Evolutionary conservation across 257 asterid species (phyloP).

Genomic region (Nicotiana sylvestris): DNA sequence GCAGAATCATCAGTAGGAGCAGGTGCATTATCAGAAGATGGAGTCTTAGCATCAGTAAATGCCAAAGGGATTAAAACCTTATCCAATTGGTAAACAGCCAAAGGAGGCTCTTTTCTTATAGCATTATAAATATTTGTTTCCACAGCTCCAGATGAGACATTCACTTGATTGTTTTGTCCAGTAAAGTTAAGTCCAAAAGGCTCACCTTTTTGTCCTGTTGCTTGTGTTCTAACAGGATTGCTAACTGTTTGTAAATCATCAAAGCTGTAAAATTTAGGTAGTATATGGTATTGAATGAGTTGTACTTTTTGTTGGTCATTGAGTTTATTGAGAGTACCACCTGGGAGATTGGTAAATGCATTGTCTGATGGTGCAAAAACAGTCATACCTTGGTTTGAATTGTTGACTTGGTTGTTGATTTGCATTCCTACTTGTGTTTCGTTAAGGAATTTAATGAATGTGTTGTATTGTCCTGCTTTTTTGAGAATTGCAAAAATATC

Average conservation of each 20-base stretch:
- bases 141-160: constrained; percentile 62
- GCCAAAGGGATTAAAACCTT: constrained; percentile 55
- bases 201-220: constrained; percentile 51
- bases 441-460: constrained; percentile 52
- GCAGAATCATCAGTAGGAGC: constrained; percentile 11
- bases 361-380: constrained; percentile 81
- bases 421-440: constrained; percentile 51
- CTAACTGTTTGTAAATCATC: constrained; percentile 48
- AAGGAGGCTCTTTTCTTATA: constrained; percentile 43
- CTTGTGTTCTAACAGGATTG: constrained; percentile 89
- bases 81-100: constrained; percentile 79
- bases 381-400: constrained; percentile 69
- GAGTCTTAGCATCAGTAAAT: constrained; percentile 34
- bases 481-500: constrained; percentile 58
- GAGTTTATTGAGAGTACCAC: constrained; percentile 72
- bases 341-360: constrained; percentile 71
- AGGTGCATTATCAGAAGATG: constrained; percentile 41
- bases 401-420: constrained; percentile 75
- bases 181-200: constrained; percentile 51
- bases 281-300: constrained; percentile 57
- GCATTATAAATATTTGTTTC: constrained; percentile 41
- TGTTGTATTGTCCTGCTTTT: constrained; percentile 45
- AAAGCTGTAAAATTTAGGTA: constrained; percentile 61
- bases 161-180: constrained; percentile 47
- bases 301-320: constrained; percentile 57